Base-by-base conservation (phyloP, 331 rosid species). In the Quercus tomentella region DNA sequence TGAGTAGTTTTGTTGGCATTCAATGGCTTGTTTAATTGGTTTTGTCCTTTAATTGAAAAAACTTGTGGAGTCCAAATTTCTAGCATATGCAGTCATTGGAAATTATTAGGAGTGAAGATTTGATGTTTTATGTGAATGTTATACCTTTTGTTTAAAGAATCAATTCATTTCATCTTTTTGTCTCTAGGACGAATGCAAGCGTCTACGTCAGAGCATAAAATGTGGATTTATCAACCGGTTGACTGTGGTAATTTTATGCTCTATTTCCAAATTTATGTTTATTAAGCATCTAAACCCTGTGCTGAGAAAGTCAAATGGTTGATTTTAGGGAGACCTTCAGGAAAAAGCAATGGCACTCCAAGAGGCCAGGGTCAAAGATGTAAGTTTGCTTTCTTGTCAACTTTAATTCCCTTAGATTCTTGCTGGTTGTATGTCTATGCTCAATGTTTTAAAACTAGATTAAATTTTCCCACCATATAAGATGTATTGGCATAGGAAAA, bases 131-230 rank as follows among this genome's bases (percentile, higher is more conserved):
- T 61, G 15, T 77, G 3, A 21, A 17, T 74, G 8, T 45, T 56
- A 77, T 41, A 31, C 78, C 45, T 56, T 51, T 77, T 61, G 35
- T 70, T 54, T 56, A 78, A 81, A 63, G 63, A 52, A 61, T 88
- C 17, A 30, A 31, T 20, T 52, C 74, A 35, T 77, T 60, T 62
- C 41, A 18, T 37, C 69, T 22, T 70, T 82, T 25, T 72, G 14
- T 56, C 70, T 58, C 80, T 56, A 96, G 99, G 99, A 96, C 75
- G 99, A 96, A 83, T 96, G 99, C 93, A 93, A 93, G 82, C 97
- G 99, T 30, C 90, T 96, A 25, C 96, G 99, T 21, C 99, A 96
- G 86, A 96, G 99, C 90, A 93, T 96, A 62, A 96, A 93, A 81
- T 96, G 99, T 76, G 99, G 99, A 60, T 91, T 96, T 73, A 91